Conservation (phyloP, 2,329 filamentous ascomycete species). For the Colletotrichum sp. region DNA sequence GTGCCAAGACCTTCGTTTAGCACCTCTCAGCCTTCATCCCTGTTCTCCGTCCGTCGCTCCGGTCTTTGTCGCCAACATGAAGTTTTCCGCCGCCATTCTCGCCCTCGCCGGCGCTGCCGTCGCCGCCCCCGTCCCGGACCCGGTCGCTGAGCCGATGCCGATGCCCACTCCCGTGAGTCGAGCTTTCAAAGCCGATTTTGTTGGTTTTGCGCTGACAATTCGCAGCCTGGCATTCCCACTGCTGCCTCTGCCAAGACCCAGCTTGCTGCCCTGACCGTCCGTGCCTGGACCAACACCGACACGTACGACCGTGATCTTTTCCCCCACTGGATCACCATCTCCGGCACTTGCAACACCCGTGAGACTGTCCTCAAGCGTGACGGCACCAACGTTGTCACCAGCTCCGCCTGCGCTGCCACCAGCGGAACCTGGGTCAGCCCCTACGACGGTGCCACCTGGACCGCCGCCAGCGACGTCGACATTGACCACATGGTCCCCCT, state of each 20-base stretch:
- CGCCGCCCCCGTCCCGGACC: slow-evolving; percentile 24
- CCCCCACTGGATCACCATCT: slow-evolving; percentile 72
- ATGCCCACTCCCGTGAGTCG: slow-evolving; percentile 30
- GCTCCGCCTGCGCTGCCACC: slow-evolving; percentile 64
- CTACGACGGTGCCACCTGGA: slow-evolving; percentile 77
- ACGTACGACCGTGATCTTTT: slow-evolving; percentile 72
- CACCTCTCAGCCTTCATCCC: neutral
- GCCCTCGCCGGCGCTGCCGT: slow-evolving; percentile 24
- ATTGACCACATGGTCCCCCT: slow-evolving; percentile 87
- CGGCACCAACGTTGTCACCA: slow-evolving; percentile 65
- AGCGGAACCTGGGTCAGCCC: slow-evolving; percentile 74
- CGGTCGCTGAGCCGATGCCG: slow-evolving; percentile 12
- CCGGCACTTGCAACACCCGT: slow-evolving; percentile 71
- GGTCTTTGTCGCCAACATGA: slow-evolving; percentile 13
- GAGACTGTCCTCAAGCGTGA: slow-evolving; percentile 78
- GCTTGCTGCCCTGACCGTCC: slow-evolving; percentile 64
- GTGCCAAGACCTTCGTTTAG: slow-evolving; percentile 10
- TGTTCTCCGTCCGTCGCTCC: neutral
- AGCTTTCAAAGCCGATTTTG: neutral
- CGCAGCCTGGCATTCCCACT: slow-evolving; percentile 66
- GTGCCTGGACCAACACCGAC: slow-evolving; percentile 55
- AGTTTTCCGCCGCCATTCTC: slow-evolving; percentile 18
- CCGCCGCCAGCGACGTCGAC: slow-evolving; percentile 70
- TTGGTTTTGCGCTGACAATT: neutral
- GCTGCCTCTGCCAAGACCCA: slow-evolving; percentile 59